Conservation (phyloP, 768 basidiomycete genomes). For the Krasilnikovozyma curviuscula region DNA sequence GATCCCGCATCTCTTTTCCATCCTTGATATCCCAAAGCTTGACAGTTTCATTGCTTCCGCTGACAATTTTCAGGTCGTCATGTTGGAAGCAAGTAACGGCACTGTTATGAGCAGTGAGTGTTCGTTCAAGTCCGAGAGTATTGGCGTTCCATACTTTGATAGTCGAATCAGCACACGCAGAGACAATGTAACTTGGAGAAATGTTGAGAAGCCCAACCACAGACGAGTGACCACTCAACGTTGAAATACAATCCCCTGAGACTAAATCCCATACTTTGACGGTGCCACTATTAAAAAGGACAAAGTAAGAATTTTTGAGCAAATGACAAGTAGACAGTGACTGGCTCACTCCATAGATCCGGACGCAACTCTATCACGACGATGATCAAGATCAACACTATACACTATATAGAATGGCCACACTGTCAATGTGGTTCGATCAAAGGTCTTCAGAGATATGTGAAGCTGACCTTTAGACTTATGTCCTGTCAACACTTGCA, state of each 20-base stretch:
- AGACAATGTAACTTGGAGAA: slow-evolving; percentile 74
- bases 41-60: slow-evolving; percentile 80
- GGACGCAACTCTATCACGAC: slow-evolving; percentile 74
- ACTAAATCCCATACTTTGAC: slow-evolving; percentile 82
- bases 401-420: slow-evolving; percentile 58
- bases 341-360: slow-evolving; percentile 99
- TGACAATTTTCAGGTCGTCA: slow-evolving; percentile 88
- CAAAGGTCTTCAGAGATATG: no score
- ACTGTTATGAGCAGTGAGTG: slow-evolving; percentile 76
- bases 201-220: slow-evolving; percentile 80
- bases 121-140: slow-evolving; percentile 55
- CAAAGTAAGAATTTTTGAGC: no score
- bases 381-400: slow-evolving; percentile 73
- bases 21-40: slow-evolving; percentile 94
- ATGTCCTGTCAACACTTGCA: slow-evolving; percentile 63
- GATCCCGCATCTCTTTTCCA: slow-evolving; percentile 66
- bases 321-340: no score
- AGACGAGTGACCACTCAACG: slow-evolving; percentile 75
- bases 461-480: slow-evolving; percentile 58
- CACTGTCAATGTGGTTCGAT: no score
- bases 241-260: slow-evolving; percentile 59
- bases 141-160: slow-evolving; percentile 85
- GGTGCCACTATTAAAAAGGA: no score
- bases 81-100: slow-evolving; percentile 98
- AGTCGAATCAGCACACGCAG: slow-evolving; percentile 91